Conservation (phyloP, 2,329 filamentous ascomycete genomes). For the Waltergamsia citrina region DNA sequence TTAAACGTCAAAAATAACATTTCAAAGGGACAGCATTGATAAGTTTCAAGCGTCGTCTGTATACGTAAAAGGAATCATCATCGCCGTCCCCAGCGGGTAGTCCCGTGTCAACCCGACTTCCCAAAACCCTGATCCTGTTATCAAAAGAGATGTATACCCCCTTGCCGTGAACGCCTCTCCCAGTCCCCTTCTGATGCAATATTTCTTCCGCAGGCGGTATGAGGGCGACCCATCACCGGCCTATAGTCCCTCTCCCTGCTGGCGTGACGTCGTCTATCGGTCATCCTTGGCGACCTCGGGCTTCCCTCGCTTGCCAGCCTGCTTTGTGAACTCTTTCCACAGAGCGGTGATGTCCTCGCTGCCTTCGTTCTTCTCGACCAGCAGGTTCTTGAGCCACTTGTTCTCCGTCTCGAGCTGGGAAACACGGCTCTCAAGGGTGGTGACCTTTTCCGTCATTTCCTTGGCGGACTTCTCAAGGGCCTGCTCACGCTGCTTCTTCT, state of each 20-base stretch:
- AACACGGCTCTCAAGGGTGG: slow-evolving; percentile 61
- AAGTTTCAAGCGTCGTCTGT: not conserved
- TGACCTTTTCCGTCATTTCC: slow-evolving; percentile 74
- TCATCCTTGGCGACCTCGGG: slow-evolving; percentile 11
- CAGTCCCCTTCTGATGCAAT: not conserved
- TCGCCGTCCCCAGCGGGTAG: no score
- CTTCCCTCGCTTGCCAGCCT: slow-evolving; percentile 15
- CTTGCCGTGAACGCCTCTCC: not conserved
- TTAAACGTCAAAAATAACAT: not conserved
- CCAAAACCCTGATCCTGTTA: no score
- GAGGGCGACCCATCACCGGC: slow-evolving; percentile 1
- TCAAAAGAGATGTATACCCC: not conserved
- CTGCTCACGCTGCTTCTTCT: slow-evolving; percentile 93
- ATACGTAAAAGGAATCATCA: no score
- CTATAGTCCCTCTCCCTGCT: not conserved
- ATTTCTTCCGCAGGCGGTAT: not conserved
- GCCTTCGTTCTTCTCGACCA: slow-evolving; percentile 72
- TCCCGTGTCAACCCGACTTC: no score
- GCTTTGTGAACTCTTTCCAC: slow-evolving; percentile 40
- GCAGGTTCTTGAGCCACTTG: slow-evolving; percentile 70
- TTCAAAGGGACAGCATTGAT: not conserved
- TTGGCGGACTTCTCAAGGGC: slow-evolving; percentile 73
- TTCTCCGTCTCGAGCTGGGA: slow-evolving; percentile 75
- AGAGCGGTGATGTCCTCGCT: slow-evolving; percentile 41
- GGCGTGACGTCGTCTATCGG: slow-evolving; percentile 7